A percentile compares a stretch with the other conserved stretches of the same genome.
Evolutionary conservation across 441 rosid genomes (phyloP).

Genomic region (Bocquillonia castaneifolia): DNA sequence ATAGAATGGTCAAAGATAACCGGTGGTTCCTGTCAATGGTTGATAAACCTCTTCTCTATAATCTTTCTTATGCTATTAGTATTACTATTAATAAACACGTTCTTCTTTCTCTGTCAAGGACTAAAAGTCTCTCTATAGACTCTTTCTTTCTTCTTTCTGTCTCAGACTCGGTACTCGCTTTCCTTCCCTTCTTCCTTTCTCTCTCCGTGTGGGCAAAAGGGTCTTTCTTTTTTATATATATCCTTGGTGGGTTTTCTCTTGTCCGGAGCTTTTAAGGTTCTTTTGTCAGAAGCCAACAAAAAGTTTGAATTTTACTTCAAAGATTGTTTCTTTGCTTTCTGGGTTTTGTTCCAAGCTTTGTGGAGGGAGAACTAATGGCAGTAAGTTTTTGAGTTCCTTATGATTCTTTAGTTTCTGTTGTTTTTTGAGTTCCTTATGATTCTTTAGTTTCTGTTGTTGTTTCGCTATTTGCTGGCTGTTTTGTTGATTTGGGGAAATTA

Average conservation of each 20-base stretch:
- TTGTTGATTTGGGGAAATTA: slow-evolving; percentile 11
- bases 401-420: neutral
- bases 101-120: neutral
- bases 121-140: slow-evolving; percentile 4
- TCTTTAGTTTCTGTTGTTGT: neutral
- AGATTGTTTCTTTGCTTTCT: slow-evolving; percentile 6
- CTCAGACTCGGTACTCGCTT: neutral
- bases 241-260: neutral
- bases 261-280: neutral
- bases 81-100: slow-evolving; percentile 15
- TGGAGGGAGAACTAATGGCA: slow-evolving; percentile 39
- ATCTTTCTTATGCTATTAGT: neutral
- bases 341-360: slow-evolving; percentile 21
- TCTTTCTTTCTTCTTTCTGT: neutral
- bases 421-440: neutral
- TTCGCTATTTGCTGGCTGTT: neutral
- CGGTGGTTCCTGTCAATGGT: slow-evolving; percentile 45
- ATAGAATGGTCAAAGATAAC: slow-evolving; percentile 38
- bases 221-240: neutral
- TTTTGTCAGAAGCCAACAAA: neutral
- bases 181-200: neutral
- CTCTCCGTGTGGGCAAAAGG: slow-evolving; percentile 1
- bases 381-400: slow-evolving; percentile 29
- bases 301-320: neutral
- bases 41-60: slow-evolving; percentile 27